These are phyloP conservation scores for Pseudoscleropodium purum DNA, from an alignment of 225 moss, liverwort and hornwort genomes.

Conservation along the genomic window DNA sequence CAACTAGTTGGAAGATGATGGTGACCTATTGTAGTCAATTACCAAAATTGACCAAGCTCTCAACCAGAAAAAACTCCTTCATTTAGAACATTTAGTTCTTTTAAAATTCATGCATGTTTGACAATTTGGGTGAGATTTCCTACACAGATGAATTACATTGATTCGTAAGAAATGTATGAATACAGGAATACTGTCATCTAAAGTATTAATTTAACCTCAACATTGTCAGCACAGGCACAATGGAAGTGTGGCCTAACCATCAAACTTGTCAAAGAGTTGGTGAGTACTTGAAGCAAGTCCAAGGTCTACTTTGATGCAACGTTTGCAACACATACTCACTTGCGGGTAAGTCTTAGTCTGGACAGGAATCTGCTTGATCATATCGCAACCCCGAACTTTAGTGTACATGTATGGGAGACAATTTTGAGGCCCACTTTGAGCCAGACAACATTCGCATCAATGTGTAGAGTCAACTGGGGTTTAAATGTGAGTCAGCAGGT, in stretches of 20 bases:
- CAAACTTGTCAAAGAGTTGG: background rate
- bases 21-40: background rate
- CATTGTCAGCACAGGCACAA: background rate
- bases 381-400: background rate
- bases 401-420: background rate
- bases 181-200: background rate
- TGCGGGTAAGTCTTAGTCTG: background rate
- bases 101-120: background rate
- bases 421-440: background rate
- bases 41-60: background rate
- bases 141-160: background rate
- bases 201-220: background rate
- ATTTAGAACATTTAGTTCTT: background rate
- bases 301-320: background rate
- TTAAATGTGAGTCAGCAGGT: background rate
- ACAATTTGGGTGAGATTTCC: no score
- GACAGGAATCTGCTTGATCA: background rate
- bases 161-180: background rate
- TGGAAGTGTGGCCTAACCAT: background rate
- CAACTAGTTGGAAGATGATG: background rate
- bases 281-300: background rate
- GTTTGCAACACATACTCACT: background rate
- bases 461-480: background rate
- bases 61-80: background rate
- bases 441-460: background rate